phyloP scores from a whole-genome alignment of 257 asterid species.

The Scutellaria galericulata region DNA sequence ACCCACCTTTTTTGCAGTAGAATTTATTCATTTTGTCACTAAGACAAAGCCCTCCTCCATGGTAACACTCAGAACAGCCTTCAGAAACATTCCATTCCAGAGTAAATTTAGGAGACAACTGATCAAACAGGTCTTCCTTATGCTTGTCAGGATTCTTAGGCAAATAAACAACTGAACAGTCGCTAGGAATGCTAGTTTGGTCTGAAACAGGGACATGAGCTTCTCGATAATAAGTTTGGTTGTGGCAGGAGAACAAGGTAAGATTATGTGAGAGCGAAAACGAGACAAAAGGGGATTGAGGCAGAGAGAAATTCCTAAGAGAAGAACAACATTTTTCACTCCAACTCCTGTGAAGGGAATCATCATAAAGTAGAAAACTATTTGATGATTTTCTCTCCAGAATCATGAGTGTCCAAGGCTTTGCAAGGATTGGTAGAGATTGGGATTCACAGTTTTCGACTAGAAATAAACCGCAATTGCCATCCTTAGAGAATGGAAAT shows the following conservation, averaged over 20 bases:
- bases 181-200: background rate
- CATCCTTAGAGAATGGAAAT: background rate
- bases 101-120: constrained; percentile 30
- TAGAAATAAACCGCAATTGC: constrained; percentile 45
- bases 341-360: too few species aligned
- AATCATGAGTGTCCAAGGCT: background rate
- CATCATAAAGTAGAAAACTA: background rate
- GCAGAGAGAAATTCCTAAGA: background rate
- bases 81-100: constrained; percentile 46
- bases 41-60: constrained; percentile 43
- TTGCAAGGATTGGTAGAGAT: too few species aligned
- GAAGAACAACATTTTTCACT: constrained; percentile 13
- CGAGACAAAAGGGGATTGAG: constrained; percentile 30
- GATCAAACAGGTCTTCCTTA: background rate
- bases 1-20: too few species aligned
- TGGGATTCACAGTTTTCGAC: constrained; percentile 21
- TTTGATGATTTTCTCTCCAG: background rate
- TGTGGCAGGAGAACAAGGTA: constrained; percentile 38
- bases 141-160: constrained; percentile 23
- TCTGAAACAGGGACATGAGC: background rate
- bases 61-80: constrained; percentile 38
- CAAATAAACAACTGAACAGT: constrained; percentile 28
- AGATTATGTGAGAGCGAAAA: constrained; percentile 32
- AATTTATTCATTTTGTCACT: constrained; percentile 5
- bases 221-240: background rate